These are phyloP conservation scores for Poa pratensis DNA, from an alignment of 176 grass and related monocot species.

Conservation along the genomic window DNA sequence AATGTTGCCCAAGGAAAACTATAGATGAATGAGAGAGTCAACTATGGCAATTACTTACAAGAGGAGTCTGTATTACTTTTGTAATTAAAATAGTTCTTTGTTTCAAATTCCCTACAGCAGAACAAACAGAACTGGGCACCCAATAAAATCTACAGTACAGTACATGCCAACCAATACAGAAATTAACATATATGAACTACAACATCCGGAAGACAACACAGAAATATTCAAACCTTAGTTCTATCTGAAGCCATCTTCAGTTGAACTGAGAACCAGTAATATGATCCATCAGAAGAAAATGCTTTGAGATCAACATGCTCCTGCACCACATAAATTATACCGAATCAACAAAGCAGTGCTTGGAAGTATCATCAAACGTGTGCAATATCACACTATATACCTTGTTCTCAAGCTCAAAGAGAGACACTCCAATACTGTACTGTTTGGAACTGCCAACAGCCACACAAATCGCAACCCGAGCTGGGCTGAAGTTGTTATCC, in stretches of 20 bases:
- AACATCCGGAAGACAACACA: slow-evolving; percentile 17
- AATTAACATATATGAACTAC: slow-evolving; percentile 24
- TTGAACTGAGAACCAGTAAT: slow-evolving; percentile 89
- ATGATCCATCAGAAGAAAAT: slow-evolving; percentile 90
- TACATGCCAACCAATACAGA: background rate
- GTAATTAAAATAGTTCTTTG: slow-evolving; percentile 14
- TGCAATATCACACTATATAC: slow-evolving; percentile 43
- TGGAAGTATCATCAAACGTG: slow-evolving; percentile 5
- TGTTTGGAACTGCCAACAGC: slow-evolving; percentile 62
- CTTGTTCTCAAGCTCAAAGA: slow-evolving; percentile 96
- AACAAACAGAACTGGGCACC: background rate
- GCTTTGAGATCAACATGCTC: slow-evolving; percentile 85
- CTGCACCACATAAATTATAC: slow-evolving; percentile 56
- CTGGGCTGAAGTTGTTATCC: slow-evolving; percentile 55
- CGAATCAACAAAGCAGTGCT: slow-evolving; percentile 18
- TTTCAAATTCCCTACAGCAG: background rate
- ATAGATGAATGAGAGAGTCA: slow-evolving; percentile 42
- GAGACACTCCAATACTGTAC: slow-evolving; percentile 86
- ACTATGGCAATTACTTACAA: slow-evolving; percentile 56
- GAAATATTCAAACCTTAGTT: slow-evolving; percentile 75
- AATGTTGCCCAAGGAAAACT: slow-evolving; percentile 35
- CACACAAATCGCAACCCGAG: slow-evolving; percentile 83
- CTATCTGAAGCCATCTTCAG: slow-evolving; percentile 97
- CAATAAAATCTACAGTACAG: background rate
- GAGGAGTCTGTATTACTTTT: slow-evolving; percentile 30